Evolutionary conservation across 495 filamentous ascomycete genomes (phyloP).

Genomic region (Pyronema omphalodes): DNA sequence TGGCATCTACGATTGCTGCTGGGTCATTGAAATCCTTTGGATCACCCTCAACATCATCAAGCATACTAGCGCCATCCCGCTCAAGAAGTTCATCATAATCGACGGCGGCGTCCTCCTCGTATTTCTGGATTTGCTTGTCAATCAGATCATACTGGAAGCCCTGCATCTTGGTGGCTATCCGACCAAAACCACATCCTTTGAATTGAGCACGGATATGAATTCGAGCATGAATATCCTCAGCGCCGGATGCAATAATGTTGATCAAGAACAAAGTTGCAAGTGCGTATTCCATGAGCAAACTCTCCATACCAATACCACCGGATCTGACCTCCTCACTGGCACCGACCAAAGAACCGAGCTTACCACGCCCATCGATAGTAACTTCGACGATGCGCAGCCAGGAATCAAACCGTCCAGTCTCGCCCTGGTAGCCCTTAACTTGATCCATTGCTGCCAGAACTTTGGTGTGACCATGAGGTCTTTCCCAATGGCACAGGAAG

Average conservation of each 20-base stretch:
- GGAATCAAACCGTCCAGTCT: slow-evolving; percentile 91
- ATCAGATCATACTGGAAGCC: slow-evolving; percentile 96
- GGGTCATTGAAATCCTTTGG: slow-evolving; percentile 91
- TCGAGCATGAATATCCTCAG: slow-evolving; percentile 78
- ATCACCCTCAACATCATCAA: slow-evolving; percentile 77
- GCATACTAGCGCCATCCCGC: slow-evolving; percentile 71
- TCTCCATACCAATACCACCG: slow-evolving; percentile 97
- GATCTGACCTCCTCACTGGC: slow-evolving; percentile 93
- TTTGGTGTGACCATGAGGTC: slow-evolving; percentile 75
- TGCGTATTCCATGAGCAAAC: slow-evolving; percentile 96
- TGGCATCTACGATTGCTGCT: slow-evolving; percentile 80
- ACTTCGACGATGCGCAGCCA: slow-evolving; percentile 99
- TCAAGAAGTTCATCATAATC: slow-evolving; percentile 97
- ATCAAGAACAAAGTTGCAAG: slow-evolving; percentile 86
- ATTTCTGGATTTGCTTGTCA: slow-evolving; percentile 93
- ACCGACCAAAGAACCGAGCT: slow-evolving; percentile 94
- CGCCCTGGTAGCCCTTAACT: slow-evolving; percentile 72
- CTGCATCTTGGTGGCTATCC: slow-evolving; percentile 92
- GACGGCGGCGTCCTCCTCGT: slow-evolving; percentile 83
- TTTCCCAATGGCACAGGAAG: slow-evolving; percentile 86
- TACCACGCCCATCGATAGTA: slow-evolving; percentile 86
- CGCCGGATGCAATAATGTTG: slow-evolving; percentile 91
- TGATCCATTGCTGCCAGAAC: slow-evolving; percentile 86
- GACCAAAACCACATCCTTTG: slow-evolving; percentile 84
- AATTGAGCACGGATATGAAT: slow-evolving; percentile 94